Conservation (phyloP, 2,329 filamentous ascomycete genomes). For the Cadophora sp. region DNA sequence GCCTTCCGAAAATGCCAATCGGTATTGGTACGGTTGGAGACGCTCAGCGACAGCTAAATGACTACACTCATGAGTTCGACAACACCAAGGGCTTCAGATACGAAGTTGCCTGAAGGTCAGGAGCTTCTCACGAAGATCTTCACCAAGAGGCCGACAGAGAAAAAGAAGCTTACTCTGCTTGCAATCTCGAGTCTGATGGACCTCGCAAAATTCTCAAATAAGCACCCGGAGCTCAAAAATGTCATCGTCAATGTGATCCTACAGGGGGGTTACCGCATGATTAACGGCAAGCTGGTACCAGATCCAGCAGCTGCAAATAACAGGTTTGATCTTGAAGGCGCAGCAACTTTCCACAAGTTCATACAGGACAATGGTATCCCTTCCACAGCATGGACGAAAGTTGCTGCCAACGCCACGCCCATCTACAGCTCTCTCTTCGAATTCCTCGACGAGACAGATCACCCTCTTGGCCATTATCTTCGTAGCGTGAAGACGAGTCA, state of each 20-base stretch:
- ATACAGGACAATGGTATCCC: constrained; percentile 30
- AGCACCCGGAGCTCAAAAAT: constrained; percentile 24
- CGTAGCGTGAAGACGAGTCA: constrained; percentile 34
- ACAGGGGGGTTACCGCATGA: constrained; percentile 38
- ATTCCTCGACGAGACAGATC: constrained; percentile 30
- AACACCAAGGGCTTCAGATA: constrained; percentile 27
- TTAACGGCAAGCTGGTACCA: constrained; percentile 22
- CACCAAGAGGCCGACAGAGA: constrained; percentile 24
- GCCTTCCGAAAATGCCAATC: constrained; percentile 34
- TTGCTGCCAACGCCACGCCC: constrained; percentile 35
- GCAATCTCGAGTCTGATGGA: constrained; percentile 41
- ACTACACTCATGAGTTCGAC: constrained; percentile 35
- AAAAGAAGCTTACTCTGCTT: constrained; percentile 38
- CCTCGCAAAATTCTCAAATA: constrained; percentile 32
- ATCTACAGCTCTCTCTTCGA: constrained; percentile 34
- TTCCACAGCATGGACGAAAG: constrained; percentile 39
- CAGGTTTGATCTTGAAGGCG: constrained; percentile 34
- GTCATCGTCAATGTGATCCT: constrained; percentile 32
- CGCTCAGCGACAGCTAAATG: constrained; percentile 19
- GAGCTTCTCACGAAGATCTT: constrained; percentile 31
- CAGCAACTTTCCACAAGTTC: constrained; percentile 35
- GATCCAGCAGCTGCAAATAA: constrained; percentile 37
- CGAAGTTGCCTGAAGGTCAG: constrained; percentile 25
- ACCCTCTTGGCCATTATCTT: constrained; percentile 38
- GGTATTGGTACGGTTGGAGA: constrained; percentile 34